phyloP scores from a whole-genome alignment of 352 stramenopile species.

The Peronospora farinosa region DNA sequence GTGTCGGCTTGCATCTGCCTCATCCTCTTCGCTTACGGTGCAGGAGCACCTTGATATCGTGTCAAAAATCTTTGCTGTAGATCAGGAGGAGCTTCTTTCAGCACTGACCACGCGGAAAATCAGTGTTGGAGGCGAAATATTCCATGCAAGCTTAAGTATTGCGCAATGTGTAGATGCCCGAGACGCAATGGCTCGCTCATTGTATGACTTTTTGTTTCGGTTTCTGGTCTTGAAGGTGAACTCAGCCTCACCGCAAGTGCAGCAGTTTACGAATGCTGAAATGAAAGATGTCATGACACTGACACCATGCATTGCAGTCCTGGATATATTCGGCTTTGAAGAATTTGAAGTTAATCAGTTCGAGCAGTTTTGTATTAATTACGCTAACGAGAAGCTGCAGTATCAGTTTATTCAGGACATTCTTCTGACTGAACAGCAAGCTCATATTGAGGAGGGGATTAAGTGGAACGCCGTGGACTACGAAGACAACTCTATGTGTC shows the following conservation, averaged over 20 bases:
- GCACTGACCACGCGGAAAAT: constrained; percentile 66
- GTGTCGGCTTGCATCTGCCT: constrained; percentile 30
- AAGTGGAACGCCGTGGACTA: constrained; percentile 64
- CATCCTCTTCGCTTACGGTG: constrained; percentile 32
- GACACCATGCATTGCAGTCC: constrained; percentile 61
- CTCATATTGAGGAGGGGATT: constrained; percentile 71
- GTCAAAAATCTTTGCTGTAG: constrained; percentile 37
- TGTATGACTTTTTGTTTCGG: constrained; percentile 82
- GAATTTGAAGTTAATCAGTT: constrained; percentile 80
- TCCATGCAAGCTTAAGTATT: constrained; percentile 60
- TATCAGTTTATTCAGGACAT: constrained; percentile 83
- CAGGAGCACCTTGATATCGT: constrained; percentile 40
- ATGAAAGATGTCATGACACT: constrained; percentile 14
- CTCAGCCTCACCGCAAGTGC: constrained; percentile 27
- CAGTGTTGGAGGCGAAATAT: constrained; percentile 56
- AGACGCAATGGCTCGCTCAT: constrained; percentile 64
- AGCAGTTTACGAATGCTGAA: constrained; percentile 6
- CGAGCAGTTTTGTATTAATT: constrained; percentile 82
- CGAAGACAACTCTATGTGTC: constrained; percentile 62
- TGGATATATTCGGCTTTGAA: constrained; percentile 91
- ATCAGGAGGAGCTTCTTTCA: constrained; percentile 41
- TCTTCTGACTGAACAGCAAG: constrained; percentile 64
- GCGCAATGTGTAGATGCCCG: constrained; percentile 59
- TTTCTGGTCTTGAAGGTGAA: constrained; percentile 83
- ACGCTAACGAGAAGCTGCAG: constrained; percentile 76